phyloP scores from a whole-genome alignment of 768 basidiomycete species.

The Psilocybe cubensis region DNA sequence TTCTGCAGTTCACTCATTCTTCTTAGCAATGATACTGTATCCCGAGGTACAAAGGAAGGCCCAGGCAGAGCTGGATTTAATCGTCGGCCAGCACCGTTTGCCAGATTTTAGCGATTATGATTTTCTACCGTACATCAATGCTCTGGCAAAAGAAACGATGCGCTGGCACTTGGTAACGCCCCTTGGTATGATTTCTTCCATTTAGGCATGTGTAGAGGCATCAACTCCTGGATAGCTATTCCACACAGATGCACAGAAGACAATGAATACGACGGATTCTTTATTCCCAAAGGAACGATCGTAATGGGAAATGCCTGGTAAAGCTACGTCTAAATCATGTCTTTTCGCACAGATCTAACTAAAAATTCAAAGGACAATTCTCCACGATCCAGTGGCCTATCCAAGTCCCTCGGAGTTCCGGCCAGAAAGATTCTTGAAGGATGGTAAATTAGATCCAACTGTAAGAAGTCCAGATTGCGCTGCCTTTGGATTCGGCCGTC shows the following conservation, averaged over 20 bases:
- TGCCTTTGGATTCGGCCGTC: slow-evolving; percentile 36
- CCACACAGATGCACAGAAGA: slow-evolving; percentile 28
- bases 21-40: slow-evolving; percentile 26
- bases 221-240: slow-evolving; percentile 16
- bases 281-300: slow-evolving; percentile 32
- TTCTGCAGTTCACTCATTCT: slow-evolving; percentile 24
- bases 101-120: slow-evolving; percentile 27
- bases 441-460: slow-evolving; percentile 22
- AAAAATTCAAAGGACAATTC: slow-evolving; percentile 16
- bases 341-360: too few relatives aligned
- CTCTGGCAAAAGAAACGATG: slow-evolving; percentile 20
- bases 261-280: slow-evolving; percentile 32
- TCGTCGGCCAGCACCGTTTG: slow-evolving; percentile 25
- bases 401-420: slow-evolving; percentile 36
- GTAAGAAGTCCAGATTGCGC: slow-evolving; percentile 27
- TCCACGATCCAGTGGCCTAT: slow-evolving; percentile 42
- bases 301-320: slow-evolving; percentile 34
- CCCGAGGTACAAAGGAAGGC: slow-evolving; percentile 28
- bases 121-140: slow-evolving; percentile 25
- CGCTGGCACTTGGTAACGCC: slow-evolving; percentile 20
- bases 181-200: slow-evolving; percentile 20
- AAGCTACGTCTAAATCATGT: too few relatives aligned
- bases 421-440: slow-evolving; percentile 34
- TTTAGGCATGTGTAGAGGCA: too few relatives aligned
- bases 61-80: slow-evolving; percentile 28